These are phyloP conservation scores for Pleoardoris graminearum DNA, from an alignment of 2,329 filamentous ascomycete species.

Conservation along the genomic window DNA sequence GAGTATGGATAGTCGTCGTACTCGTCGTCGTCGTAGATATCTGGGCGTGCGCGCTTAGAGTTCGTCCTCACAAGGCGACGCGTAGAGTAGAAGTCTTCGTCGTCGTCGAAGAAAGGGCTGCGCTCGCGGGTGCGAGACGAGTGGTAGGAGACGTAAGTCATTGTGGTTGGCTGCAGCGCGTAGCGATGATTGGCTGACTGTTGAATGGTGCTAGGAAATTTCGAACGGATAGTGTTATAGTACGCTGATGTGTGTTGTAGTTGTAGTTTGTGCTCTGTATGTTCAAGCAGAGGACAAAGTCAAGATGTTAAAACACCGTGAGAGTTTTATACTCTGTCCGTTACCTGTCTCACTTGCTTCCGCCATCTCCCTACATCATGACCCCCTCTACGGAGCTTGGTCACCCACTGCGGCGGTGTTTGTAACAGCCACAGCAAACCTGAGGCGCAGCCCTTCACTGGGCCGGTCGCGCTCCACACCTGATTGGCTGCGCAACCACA, in stretches of 20 bases:
- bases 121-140: constrained; percentile 27
- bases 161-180: constrained; percentile 15
- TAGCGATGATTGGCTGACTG: neutral
- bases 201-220: neutral
- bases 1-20: constrained; percentile 39
- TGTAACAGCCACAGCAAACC: neutral
- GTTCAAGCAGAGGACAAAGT: constrained; percentile 1
- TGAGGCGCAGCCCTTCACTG: constrained; percentile 7
- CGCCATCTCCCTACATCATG: constrained; percentile 3
- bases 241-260: neutral
- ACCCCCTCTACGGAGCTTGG: neutral
- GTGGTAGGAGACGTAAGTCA: constrained; percentile 31
- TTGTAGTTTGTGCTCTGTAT: neutral
- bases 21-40: constrained; percentile 29
- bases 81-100: constrained; percentile 16
- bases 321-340: constrained; percentile 3
- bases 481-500: neutral
- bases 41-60: constrained; percentile 31
- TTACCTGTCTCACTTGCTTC: constrained; percentile 9
- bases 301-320: neutral
- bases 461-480: constrained; percentile 7
- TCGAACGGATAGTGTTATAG: neutral
- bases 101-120: constrained; percentile 18
- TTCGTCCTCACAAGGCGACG: constrained; percentile 28
- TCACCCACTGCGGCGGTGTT: constrained; percentile 1